phyloP scores from a whole-genome alignment of 2,329 filamentous ascomycete genomes.

The Tolypocladium cylindrosporum region DNA sequence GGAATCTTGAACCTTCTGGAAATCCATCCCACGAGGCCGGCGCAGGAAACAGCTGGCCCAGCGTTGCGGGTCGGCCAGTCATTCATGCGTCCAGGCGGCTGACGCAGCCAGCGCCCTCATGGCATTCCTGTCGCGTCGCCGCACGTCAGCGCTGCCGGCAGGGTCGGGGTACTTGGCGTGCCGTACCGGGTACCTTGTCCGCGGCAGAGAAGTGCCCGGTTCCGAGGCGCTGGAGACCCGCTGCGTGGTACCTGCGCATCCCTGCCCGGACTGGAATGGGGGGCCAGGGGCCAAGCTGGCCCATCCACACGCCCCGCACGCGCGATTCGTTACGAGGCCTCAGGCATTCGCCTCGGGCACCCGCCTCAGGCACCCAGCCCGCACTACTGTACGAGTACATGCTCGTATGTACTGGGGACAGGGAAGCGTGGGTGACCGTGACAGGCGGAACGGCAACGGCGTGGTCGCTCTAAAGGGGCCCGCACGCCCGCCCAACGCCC shows the following conservation, averaged over 20 bases:
- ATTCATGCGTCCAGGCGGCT: not conserved
- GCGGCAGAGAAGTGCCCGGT: conserved; percentile 2
- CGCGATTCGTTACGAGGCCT: not conserved
- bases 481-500: not conserved
- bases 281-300: not conserved
- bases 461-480: not conserved
- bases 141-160: not conserved
- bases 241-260: conserved; percentile 3
- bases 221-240: conserved; percentile 2
- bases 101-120: not conserved
- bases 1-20: not conserved
- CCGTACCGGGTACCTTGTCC: not conserved
- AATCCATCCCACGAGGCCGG: not conserved
- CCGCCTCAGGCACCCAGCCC: not conserved
- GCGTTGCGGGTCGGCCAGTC: not conserved
- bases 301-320: not conserved
- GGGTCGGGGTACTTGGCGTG: not conserved
- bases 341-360: not conserved
- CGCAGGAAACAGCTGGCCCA: not conserved
- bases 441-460: not conserved
- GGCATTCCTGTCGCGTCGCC: not conserved
- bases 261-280: conserved; percentile 1
- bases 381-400: too few relatives aligned
- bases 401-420: not conserved
- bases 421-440: not conserved